Evolutionary conservation across 2,329 filamentous ascomycete genomes (phyloP).

Genomic region (Blastomyces silverae): DNA sequence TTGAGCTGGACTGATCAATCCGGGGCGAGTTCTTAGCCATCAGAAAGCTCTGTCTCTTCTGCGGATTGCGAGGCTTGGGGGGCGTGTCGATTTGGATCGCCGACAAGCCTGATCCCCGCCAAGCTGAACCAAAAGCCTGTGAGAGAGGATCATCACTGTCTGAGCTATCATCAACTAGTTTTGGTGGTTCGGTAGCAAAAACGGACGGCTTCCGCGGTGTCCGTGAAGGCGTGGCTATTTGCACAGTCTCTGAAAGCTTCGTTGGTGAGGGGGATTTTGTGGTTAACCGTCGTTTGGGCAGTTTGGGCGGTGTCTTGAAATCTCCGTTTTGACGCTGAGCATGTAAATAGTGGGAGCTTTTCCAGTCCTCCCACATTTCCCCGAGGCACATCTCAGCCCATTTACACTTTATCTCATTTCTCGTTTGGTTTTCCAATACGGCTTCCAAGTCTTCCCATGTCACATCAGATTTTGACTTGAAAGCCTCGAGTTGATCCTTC

Average conservation of each 20-base stretch:
- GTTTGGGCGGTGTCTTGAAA: slow-evolving; percentile 11
- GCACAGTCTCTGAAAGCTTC: neutral
- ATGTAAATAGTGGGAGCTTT: neutral
- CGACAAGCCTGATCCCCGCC: slow-evolving; percentile 20
- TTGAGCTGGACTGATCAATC: neutral
- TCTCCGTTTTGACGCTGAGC: neutral
- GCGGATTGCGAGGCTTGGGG: slow-evolving; percentile 10
- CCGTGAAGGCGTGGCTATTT: neutral
- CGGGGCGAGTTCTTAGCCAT: neutral
- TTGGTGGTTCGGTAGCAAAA: neutral
- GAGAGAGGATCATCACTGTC: slow-evolving; percentile 22
- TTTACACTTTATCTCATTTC: slow-evolving; percentile 17
- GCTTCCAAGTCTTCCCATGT: slow-evolving; percentile 18
- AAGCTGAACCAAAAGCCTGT: slow-evolving; percentile 19
- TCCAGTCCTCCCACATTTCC: slow-evolving; percentile 11
- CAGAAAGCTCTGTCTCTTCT: slow-evolving; percentile 5
- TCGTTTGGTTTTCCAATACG: slow-evolving; percentile 16
- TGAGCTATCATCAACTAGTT: slow-evolving; percentile 9
- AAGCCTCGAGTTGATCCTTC: slow-evolving; percentile 1
- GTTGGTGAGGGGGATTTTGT: neutral
- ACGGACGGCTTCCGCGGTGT: neutral
- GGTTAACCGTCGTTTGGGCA: neutral
- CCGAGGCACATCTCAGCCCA: slow-evolving; percentile 17
- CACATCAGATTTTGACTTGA: slow-evolving; percentile 10
- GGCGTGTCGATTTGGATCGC: slow-evolving; percentile 21